Evolutionary conservation across 305 asterid species (phyloP), one percentile per base, ranked within the genome.

Genomic region (Fraxinus xanthoxyloides): DNA sequence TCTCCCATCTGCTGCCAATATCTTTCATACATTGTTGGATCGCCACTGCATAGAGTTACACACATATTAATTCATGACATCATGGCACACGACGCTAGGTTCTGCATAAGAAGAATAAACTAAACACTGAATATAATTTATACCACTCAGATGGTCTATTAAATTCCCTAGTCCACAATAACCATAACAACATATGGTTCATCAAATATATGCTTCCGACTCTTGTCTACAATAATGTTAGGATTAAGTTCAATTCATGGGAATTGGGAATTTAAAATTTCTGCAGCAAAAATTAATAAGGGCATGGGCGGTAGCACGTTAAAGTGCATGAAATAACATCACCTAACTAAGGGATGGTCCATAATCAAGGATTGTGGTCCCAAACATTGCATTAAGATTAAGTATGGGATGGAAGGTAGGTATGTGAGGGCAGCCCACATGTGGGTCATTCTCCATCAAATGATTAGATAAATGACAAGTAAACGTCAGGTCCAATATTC

Each of bases 1-100:
- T 95, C 97, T 70, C 97, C 98, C 85, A 85, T 73, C 84, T 83
- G 86, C 51, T 87, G 87, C 99, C 99, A 95, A 77, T 94, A 95
- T 26, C 70, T 87, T 88, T 91, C 96, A 77, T 95, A 95, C 98
- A 95, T 95, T 13, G 97, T 93, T 8, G 99, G 99, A 85, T 95
- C 99, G 7, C 99, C 98, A 72, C 98, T 95, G 86, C 80, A 87
- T 28, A 69, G 4, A 36, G 36, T 63, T 28, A 56, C 80, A 48
- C 26, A 38, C 70, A 76, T 31, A 61, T 23, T 3, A 15, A 17
- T 12, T 26, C 30, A 43, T 5, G 40, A 3, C 61, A 35, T 80
- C 59, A 65, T 12, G 19, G 76, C 28, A 26, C 79, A 19, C 30
- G 72, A 67, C 32, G 26, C 51, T 54, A 54, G 7, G 24, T 56